Conservation (phyloP, 257 asterid species). For the Jacaranda mimosifolia region DNA sequence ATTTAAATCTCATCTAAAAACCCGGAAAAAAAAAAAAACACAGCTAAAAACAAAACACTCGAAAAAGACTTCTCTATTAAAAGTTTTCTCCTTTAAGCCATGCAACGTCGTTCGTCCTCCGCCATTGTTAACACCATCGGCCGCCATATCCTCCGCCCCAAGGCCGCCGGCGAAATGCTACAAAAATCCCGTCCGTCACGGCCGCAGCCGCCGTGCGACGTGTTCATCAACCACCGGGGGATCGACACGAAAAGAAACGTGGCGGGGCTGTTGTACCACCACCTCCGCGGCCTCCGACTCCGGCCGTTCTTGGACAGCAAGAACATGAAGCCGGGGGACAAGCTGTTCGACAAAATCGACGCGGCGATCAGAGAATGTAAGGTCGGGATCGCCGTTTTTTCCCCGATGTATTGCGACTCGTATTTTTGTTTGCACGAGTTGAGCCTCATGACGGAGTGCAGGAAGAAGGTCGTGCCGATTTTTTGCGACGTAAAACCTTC, state of each 20-base stretch:
- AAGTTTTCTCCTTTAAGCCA: slow-evolving; percentile 35
- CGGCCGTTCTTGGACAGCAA: slow-evolving; percentile 83
- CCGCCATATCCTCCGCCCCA: slow-evolving; percentile 38
- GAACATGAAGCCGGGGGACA: slow-evolving; percentile 88
- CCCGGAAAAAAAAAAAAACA: no score
- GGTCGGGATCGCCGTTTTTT: slow-evolving; percentile 76
- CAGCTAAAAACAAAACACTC: neutral
- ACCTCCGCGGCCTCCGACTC: slow-evolving; percentile 51
- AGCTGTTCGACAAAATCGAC: slow-evolving; percentile 68
- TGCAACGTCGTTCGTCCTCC: slow-evolving; percentile 67
- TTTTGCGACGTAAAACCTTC: slow-evolving; percentile 85
- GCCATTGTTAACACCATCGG: slow-evolving; percentile 38
- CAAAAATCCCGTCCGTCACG: neutral
- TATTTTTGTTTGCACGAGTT: slow-evolving; percentile 80
- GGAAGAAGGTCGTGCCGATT: slow-evolving; percentile 68
- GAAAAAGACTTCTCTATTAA: neutral
- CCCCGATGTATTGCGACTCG: slow-evolving; percentile 82
- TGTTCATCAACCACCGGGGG: slow-evolving; percentile 88
- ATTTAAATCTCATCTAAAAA: neutral
- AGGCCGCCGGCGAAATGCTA: slow-evolving; percentile 6
- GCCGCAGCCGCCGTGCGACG: slow-evolving; percentile 51
- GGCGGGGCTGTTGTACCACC: slow-evolving; percentile 72
- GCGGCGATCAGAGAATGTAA: slow-evolving; percentile 62
- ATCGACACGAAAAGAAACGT: slow-evolving; percentile 80
- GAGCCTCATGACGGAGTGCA: slow-evolving; percentile 62